Base-by-base conservation (phyloP, 176 grass and related monocot genomes). In the Triticum turgidum region DNA sequence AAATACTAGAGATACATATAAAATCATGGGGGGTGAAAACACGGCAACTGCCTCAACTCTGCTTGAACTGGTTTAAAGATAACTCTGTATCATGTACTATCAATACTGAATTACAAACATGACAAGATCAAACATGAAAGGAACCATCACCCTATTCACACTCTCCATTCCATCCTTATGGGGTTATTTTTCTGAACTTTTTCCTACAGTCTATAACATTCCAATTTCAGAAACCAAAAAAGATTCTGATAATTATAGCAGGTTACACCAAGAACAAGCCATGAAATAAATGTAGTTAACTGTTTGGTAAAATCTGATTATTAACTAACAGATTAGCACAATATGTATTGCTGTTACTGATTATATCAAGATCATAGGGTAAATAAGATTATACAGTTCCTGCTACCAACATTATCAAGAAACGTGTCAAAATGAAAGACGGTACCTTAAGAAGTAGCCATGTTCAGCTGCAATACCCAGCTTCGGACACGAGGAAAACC, bases 391-490 rank as follows among this genome's bases (percentile, higher is more conserved):
- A 32, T 29, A 12, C 9, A 27, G 32, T 62, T 68, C n/a, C 37
- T 54, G 11, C 24, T 72, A 3, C 37, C 32, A 81, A 3, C 63
- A 71, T 77, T 71, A 25, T 64, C 61, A 71, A 12, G 7, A 39
- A 22, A 21, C 17, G 5, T 61, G 64, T 20, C 27, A 58, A 77
- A 63, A 83, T 83, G 58, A 76, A 63, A 66, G 30, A 65, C 6
- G 12, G n/a, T 83, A 94, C 94, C 97, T 97, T 80, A 94, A 80
- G 86, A 93, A 94, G 87, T 94, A 97, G 64, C 97, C 92, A 77
- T 99, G 94, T 77, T 99, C 94, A 38, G 92, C 92, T 33, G 92
- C 94, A 82, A 97, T 96, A 11, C 92, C 97, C 73, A 99, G 87
- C 76, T 85, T 87, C 11, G 89, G 82, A 62, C 94, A 99, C 3